phyloP scores from a whole-genome alignment of 75 land plant species.

The Cryptomeria japonica region DNA sequence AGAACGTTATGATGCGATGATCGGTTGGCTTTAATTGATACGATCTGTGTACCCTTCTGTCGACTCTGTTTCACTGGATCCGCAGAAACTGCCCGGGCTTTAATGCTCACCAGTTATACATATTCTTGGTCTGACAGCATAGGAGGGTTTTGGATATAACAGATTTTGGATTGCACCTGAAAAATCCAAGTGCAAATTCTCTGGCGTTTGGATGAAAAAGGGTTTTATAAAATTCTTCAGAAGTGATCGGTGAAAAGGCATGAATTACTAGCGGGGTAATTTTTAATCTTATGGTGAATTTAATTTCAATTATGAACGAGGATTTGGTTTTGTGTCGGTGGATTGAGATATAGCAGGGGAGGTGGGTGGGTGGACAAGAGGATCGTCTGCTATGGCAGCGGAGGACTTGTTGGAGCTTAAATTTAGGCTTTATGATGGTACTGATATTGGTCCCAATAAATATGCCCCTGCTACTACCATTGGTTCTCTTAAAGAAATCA shows the following conservation, averaged over 20 bases:
- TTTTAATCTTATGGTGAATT: neutral
- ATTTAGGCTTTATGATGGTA: conserved; percentile 81
- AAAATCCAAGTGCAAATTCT: neutral
- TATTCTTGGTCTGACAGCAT: neutral
- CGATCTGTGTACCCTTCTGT: neutral
- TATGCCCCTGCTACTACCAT: conserved; percentile 67
- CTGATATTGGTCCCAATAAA: conserved; percentile 86
- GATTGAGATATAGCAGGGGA: conserved; percentile 7
- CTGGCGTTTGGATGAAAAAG: neutral
- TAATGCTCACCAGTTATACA: neutral
- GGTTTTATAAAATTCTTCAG: neutral
- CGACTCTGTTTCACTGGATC: neutral
- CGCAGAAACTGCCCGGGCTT: neutral
- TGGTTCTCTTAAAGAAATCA: conserved; percentile 65
- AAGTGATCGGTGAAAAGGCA: neutral
- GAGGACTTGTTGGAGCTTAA: conserved; percentile 78
- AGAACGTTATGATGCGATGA: neutral
- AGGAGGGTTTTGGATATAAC: neutral
- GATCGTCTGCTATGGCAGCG: conserved; percentile 44
- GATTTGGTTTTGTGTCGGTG: neutral
- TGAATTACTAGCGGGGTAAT: neutral
- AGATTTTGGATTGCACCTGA: neutral
- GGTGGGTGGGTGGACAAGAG: conserved; percentile 2
- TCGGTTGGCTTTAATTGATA: neutral
- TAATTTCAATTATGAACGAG: neutral